Base-by-base conservation (phyloP, 768 basidiomycete species). In the Daedaleopsis sinensis region DNA sequence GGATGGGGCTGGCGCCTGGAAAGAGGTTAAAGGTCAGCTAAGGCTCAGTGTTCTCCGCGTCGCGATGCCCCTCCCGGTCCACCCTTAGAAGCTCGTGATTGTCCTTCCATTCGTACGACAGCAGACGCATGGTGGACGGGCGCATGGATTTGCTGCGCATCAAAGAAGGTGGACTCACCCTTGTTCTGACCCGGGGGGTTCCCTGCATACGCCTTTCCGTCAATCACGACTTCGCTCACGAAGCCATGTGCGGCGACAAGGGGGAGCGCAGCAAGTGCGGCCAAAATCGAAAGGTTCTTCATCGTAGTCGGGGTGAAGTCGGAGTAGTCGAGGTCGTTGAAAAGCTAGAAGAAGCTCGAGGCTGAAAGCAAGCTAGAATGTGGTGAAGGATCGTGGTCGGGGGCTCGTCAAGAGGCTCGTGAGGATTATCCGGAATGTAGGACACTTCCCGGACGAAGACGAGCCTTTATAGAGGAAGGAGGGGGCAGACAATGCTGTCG, bases 181-280 rank as follows among this genome's bases (percentile, higher is more conserved):
- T 73, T 70, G 54, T 75, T 61, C n/a, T 78, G 74, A 57, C 76
- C 76, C 53, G 80, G 80, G 6, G 71, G 65, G 62, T 82, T 79
- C 57, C 82, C 82, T 48, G 62, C 36, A 70, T 82, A 84, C 9
- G 59, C 55, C 52, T 71, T 74, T 46, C 82, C 82, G 49, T 82
- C 80, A 27, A 84, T 77, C 43, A 68, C 64, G 19, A 84, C 73
- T 54, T 73, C 65, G 4, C 73, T 73, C 36, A 84, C 65, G 60
- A 76, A 82, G 7, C 82, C 82, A 56, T 84, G 82, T 18, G 77
- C 81, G 15, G 68, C 66, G 21, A 72, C 76, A 55, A 55, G 64
- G 4, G 71, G 65, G n/a, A 62, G 42, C 19, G 68, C 38, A 27
- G 64, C 61, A 49, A 70, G 21, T 13, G 64, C 43, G 37, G 62